A percentile compares a stretch with the other conserved stretches of the same genome.
These are phyloP conservation scores for Lathyrus tuberosus DNA, from an alignment of 306 rosid genomes.

Conservation along the genomic window DNA sequence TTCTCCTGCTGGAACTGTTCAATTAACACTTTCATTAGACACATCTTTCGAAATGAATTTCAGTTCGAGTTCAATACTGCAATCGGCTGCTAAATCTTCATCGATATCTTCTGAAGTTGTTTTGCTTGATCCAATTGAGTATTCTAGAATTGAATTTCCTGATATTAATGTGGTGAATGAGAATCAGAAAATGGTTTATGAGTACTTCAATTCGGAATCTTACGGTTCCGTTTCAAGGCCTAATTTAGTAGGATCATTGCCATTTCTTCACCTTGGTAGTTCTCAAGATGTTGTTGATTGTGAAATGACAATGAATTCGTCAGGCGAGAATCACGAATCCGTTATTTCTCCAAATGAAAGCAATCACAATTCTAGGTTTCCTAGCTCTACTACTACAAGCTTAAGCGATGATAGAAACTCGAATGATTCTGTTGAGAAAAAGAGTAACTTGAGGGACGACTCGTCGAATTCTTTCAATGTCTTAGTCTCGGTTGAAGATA, in stretches of 20 bases:
- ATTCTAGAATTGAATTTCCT: constrained; percentile 84
- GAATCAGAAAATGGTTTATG: constrained; percentile 65
- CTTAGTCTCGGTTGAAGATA: constrained; percentile 39
- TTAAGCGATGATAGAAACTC: constrained; percentile 75
- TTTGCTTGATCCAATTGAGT: constrained; percentile 74
- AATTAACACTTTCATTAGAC: constrained; percentile 59
- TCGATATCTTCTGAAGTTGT: constrained; percentile 93
- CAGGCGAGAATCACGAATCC: constrained; percentile 50
- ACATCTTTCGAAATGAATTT: constrained; percentile 39
- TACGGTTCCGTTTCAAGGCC: constrained; percentile 10
- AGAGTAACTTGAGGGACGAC: constrained; percentile 41
- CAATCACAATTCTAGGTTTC: constrained; percentile 64
- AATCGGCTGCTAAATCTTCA: constrained; percentile 46
- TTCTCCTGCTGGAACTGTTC: constrained; percentile 90
- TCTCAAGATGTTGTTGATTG: constrained; percentile 52
- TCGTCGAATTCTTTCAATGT: constrained; percentile 43
- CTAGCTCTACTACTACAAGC: constrained; percentile 68
- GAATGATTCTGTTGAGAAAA: constrained; percentile 59
- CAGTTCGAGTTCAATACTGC: constrained; percentile 8
- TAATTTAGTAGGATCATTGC: constrained; percentile 45
- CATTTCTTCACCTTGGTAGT: constrained; percentile 77
- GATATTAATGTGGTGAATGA: constrained; percentile 39
- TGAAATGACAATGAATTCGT: constrained; percentile 66
- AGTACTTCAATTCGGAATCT: constrained; percentile 58
- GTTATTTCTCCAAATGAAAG: constrained; percentile 70